phyloP scores from a whole-genome alignment of 768 basidiomycete genomes.

The Phylloporus rhodoxanthus region DNA sequence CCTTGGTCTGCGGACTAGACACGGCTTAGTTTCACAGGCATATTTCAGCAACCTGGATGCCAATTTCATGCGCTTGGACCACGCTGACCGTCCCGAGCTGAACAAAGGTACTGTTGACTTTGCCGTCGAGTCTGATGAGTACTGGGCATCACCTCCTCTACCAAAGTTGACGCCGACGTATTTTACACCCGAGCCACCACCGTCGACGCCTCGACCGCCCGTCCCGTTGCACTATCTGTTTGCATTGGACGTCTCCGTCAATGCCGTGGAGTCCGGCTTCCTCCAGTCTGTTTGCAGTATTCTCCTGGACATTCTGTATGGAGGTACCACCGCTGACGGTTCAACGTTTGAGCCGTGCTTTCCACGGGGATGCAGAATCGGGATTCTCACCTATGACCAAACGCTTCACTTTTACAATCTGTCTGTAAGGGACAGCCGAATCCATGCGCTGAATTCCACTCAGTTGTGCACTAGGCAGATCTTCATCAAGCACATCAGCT shows the following conservation, averaged over 20 bases:
- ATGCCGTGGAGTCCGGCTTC: conserved; percentile 64
- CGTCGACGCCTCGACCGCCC: conserved; percentile 46
- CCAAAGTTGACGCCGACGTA: conserved; percentile 49
- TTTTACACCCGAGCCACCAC: conserved; percentile 44
- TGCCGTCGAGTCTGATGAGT: conserved; percentile 62
- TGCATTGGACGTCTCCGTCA: conserved; percentile 75
- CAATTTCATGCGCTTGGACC: conserved; percentile 73
- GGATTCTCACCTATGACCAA: conserved; percentile 77
- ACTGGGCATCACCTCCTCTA: conserved; percentile 76
- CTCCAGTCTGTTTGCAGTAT: conserved; percentile 58
- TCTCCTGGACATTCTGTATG: conserved; percentile 62
- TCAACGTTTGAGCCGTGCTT: conserved; percentile 44
- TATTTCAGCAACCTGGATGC: conserved; percentile 84
- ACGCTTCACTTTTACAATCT: conserved; percentile 86
- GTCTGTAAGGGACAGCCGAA: conserved; percentile 49
- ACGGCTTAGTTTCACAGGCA: conserved; percentile 56
- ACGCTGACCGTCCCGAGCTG: conserved; percentile 77
- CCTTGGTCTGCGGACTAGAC: conserved; percentile 5
- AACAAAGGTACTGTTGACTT: conserved; percentile 92
- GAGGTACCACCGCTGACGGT: conserved; percentile 38
- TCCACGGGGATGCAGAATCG: conserved; percentile 52
- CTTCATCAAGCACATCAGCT: conserved; percentile 56
- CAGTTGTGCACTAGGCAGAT: conserved; percentile 35
- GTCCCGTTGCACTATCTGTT: conserved; percentile 75
- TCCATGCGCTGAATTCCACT: conserved; percentile 10